Evolutionary conservation across 2,329 filamentous ascomycete genomes (phyloP).

Genomic region (Nigrospora oryzae): DNA sequence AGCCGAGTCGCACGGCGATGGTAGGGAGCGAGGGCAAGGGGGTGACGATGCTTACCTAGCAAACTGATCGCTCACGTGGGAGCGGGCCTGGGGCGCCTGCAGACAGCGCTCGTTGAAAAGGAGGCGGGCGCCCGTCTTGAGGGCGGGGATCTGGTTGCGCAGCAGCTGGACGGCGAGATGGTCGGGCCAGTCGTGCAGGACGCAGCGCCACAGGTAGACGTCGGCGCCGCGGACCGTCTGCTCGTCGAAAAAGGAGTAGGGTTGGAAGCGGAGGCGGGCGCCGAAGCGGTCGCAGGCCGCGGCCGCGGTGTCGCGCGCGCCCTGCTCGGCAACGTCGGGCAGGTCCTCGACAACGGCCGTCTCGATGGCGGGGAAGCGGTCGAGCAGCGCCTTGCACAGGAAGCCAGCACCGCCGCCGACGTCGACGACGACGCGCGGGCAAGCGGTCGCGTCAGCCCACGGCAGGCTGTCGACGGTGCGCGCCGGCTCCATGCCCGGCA

Average conservation of each 20-base stretch:
- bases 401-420: slow-evolving; percentile 7
- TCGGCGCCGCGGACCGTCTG: slow-evolving; percentile 2
- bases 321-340: slow-evolving; percentile 5
- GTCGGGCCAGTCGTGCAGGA: slow-evolving; percentile 1
- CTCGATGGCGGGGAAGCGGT: slow-evolving; percentile 4
- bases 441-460: slow-evolving; percentile 1
- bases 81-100: not conserved
- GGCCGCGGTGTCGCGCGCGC: not conserved
- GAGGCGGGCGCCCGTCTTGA: slow-evolving; percentile 4
- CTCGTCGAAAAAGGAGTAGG: not conserved
- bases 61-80: slow-evolving; percentile 5
- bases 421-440: slow-evolving; percentile 8
- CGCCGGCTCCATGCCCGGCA: slow-evolving; percentile 6
- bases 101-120: slow-evolving; percentile 9
- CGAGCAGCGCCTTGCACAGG: slow-evolving; percentile 6
- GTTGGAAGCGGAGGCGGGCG: slow-evolving; percentile 1
- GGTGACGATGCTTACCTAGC: not conserved
- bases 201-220: slow-evolving; percentile 1
- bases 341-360: slow-evolving; percentile 8
- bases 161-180: not conserved
- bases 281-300: not conserved
- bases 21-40: too few relatives aligned
- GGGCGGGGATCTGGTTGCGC: slow-evolving; percentile 1
- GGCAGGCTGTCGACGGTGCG: slow-evolving; percentile 7
- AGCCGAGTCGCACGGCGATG: not conserved